phyloP scores from a whole-genome alignment of 441 rosid genomes.

The Populus hybrid region DNA sequence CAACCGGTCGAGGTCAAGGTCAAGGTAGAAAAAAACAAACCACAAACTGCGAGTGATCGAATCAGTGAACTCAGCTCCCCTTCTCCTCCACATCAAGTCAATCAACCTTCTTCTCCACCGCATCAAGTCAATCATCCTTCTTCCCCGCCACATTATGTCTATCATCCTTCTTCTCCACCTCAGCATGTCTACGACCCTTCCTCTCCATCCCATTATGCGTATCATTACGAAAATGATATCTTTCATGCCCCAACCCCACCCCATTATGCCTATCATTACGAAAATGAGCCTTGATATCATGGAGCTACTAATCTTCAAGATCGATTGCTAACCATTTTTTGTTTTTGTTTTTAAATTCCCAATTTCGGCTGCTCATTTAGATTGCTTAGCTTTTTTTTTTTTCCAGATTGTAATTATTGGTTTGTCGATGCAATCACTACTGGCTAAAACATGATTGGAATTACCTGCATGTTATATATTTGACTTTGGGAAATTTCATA shows the following conservation, averaged over 20 bases:
- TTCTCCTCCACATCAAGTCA: slow-evolving; percentile 43
- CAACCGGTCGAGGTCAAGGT: slow-evolving; percentile 50
- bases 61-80: slow-evolving; percentile 49
- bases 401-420: background rate
- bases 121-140: slow-evolving; percentile 34
- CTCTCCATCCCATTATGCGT: slow-evolving; percentile 4
- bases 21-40: slow-evolving; percentile 46
- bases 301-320: background rate
- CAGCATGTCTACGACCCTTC: slow-evolving; percentile 29
- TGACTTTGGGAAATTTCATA: background rate
- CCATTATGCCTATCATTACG: slow-evolving; percentile 2
- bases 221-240: slow-evolving; percentile 16
- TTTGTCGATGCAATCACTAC: background rate
- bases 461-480: background rate
- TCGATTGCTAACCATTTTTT: background rate
- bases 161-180: slow-evolving; percentile 15
- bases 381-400: background rate
- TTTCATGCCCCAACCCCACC: slow-evolving; percentile 15
- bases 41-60: slow-evolving; percentile 27
- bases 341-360: background rate
- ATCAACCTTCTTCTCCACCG: slow-evolving; percentile 30
- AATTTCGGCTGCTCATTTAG: background rate
- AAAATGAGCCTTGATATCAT: background rate
- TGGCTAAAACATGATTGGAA: background rate
- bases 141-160: slow-evolving; percentile 20